Base-by-base conservation (phyloP, 2,329 filamentous ascomycete genomes). In the Penicillium janthinellum region DNA sequence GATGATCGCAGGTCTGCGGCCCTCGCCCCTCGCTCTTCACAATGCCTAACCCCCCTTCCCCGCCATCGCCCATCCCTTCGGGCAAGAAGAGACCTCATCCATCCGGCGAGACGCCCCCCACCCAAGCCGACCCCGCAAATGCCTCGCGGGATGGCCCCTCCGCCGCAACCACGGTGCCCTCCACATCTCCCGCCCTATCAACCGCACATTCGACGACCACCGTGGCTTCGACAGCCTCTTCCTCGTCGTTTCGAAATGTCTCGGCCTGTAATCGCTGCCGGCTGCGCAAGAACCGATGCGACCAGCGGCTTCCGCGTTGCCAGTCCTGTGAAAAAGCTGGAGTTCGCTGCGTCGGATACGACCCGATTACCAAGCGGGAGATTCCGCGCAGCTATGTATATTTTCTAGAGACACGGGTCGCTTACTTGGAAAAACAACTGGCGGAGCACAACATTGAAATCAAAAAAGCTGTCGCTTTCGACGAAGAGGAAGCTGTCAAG, bases 191-290 rank as follows among this genome's bases (percentile, higher is more conserved):
- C 42, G 63, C 61, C 25, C 64, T 63, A 25, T 67, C 71, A 20
- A 60, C 68, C 35, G 57, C 67, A 57, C 68, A 65, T 45, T 69
- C 72, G 12, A 62, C 70, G 31, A 57, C 67, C 56, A 64, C 70
- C 56, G 50, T 64, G 63, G 41, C 61, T 53, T 63, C 65, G 20
- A 56, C 61, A 34, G 63, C 68, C 37, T 64, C 71, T 49, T 77
- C 77, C 47, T 79, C 80, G 8, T 78, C 79, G 66, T 94, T 94
- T 71, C 88, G 90, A 69, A 94, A 93, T 75, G 94, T 98, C 65
- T 96, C 91, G 75, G 94, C 94, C 58, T 98, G 94, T 78, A 96
- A 97, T 79, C 87, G 92, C 42, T 98, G 94, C 77, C 86, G 94
- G 48, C 80, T 96, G 74, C 86, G 94, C 71, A 98, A 98, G 82